phyloP scores from a whole-genome alignment of 2,329 filamentous ascomycete species.

The Fusarium pseudograminearum region DNA sequence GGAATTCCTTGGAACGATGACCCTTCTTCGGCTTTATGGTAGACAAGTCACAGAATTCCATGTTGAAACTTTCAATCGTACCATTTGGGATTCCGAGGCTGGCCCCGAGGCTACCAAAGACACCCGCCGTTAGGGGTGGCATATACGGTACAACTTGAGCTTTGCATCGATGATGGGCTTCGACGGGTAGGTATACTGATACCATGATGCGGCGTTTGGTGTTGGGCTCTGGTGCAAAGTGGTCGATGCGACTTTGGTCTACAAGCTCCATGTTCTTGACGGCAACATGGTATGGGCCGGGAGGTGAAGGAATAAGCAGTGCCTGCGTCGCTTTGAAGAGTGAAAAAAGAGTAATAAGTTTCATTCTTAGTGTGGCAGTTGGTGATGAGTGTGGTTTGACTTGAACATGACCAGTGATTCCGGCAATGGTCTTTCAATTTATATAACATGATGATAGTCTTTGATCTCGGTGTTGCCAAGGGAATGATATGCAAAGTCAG shows the following conservation, averaged over 20 bases:
- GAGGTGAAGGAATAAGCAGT: slow-evolving; percentile 11
- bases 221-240: slow-evolving; percentile 12
- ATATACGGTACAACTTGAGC: neutral
- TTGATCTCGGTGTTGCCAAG: neutral
- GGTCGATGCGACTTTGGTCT: slow-evolving; percentile 15
- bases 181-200: slow-evolving; percentile 28
- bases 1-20: neutral
- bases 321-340: neutral
- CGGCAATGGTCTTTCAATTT: neutral
- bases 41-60: slow-evolving; percentile 30
- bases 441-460: neutral
- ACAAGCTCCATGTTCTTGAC: slow-evolving; percentile 17
- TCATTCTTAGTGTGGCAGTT: neutral
- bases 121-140: neutral
- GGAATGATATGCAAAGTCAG: neutral
- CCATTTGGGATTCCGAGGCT: neutral
- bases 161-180: slow-evolving; percentile 2
- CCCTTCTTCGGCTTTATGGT: neutral
- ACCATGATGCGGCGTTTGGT: slow-evolving; percentile 22
- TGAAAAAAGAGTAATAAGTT: neutral
- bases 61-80: neutral
- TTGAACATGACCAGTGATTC: neutral
- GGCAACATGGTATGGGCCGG: slow-evolving; percentile 5
- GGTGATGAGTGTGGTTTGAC: rapidly evolving
- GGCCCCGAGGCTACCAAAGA: neutral